Conservation (phyloP, 495 filamentous ascomycete genomes). For the Schizothecium vesticola region DNA sequence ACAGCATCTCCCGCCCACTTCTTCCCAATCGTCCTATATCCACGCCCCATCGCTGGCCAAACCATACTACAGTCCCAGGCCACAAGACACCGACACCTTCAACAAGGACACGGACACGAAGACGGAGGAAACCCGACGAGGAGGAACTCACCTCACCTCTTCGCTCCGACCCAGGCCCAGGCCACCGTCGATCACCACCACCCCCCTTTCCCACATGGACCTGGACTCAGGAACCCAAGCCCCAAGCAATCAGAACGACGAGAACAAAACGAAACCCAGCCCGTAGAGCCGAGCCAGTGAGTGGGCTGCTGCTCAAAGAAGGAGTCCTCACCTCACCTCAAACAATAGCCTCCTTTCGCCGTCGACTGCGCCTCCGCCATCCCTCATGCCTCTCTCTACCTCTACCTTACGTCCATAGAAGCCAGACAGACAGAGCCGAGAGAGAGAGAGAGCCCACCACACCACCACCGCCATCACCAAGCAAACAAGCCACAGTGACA, state of each 20-base stretch:
- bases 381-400: neutral
- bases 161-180: neutral
- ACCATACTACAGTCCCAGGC: neutral
- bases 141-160: neutral
- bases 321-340: neutral
- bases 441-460: neutral
- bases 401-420: neutral
- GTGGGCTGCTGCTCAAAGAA: neutral
- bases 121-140: neutral
- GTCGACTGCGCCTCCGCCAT: neutral
- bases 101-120: neutral
- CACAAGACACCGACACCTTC: neutral
- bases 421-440: neutral
- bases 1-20: neutral
- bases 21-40: neutral
- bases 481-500: neutral
- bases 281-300: neutral
- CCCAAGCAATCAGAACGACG: neutral
- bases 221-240: neutral
- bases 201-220: neutral
- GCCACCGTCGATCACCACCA: neutral
- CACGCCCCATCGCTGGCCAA: neutral
- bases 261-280: neutral
- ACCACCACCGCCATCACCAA: neutral
- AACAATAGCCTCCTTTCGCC: neutral